Evolutionary conservation across 164 flowering plant genomes (phyloP).

Genomic region (Liriodendron chinense): DNA sequence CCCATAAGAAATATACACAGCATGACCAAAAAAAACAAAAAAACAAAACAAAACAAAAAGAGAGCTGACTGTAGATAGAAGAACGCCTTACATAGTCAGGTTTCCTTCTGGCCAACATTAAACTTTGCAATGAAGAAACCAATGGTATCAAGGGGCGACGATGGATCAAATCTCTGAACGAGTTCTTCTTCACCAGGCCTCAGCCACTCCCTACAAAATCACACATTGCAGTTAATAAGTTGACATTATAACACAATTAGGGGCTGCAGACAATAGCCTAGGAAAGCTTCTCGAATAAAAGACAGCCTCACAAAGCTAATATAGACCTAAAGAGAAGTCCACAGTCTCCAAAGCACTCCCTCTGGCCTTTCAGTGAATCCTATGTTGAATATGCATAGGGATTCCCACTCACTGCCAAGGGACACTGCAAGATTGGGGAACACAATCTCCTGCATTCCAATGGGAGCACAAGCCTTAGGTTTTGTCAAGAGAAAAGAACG

Average conservation of each 20-base stretch:
- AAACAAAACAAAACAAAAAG: too few relatives aligned
- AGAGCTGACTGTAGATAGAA: background rate
- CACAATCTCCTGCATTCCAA: too few relatives aligned
- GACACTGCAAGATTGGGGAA: too few relatives aligned
- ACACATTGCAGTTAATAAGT: background rate
- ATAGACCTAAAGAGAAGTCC: background rate
- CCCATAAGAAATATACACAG: too few relatives aligned
- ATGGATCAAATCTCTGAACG: constrained; percentile 96
- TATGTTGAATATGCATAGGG: too few relatives aligned
- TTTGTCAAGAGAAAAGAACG: too few relatives aligned
- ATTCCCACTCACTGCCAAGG: too few relatives aligned
- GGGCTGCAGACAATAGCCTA: background rate
- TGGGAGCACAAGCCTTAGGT: too few relatives aligned
- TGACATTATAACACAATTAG: background rate
- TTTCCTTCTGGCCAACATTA: constrained; percentile 63
- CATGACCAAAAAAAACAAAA: too few relatives aligned
- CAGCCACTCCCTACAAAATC: constrained; percentile 71
- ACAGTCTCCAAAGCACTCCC: too few relatives aligned
- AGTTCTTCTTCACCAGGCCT: constrained; percentile 88
- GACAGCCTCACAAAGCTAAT: background rate
- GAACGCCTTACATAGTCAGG: constrained; percentile 8
- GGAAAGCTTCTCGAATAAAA: background rate
- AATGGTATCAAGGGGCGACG: constrained; percentile 81
- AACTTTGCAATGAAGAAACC: constrained; percentile 98
- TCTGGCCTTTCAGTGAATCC: too few relatives aligned